Evolutionary conservation across 495 filamentous ascomycete species (phyloP), one percentile per base, ranked within the genome.

Genomic region (Achaetomiella virescens): DNA sequence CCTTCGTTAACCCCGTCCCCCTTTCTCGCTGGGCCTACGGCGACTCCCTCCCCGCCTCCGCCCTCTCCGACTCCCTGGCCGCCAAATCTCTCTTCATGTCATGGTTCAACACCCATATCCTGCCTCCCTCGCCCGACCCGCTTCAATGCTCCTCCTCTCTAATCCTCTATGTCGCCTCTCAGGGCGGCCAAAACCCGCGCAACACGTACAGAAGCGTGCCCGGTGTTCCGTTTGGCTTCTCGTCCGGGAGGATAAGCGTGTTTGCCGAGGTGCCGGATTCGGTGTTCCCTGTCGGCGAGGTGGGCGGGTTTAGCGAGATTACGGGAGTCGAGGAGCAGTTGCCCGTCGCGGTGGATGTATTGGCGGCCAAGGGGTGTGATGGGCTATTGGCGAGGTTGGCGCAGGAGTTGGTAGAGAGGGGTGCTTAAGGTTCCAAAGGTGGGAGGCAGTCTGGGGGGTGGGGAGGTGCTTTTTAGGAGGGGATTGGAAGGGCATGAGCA

Each of bases 301-400:
- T 78, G 7, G 51, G 71, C 1, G 79, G 79, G 46, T 71, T 74
- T 54, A 81, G 76, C 6, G 76, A 69, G 6, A 75, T 85, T 49
- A 81, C 80, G 0, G 46, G 74, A 1, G 70, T 80, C 44, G 68
- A 66, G 24, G 84, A 86, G 67, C 71, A 72, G 29, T 57, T 85
- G 33, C 84, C 84, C 1, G 83, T 88, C 0, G 76, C 76, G 0
- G 74, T 86, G 18, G 74, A 79, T 54, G 70, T 88, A 35, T 66
- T 84, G 64, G 82, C 78, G 3, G 78, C 81, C 2, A 77, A 78
- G 44, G 83, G 83, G 0, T 87, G 84, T 55, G 84, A 88, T 68
- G 72, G 77, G 0, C 71, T 86, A 67, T 63, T 86, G 42, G 80
- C 77, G 14, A 73, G 68, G 31, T 61, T 86, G 38, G 75, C 82